phyloP scores from a whole-genome alignment of 2,329 filamentous ascomycete genomes.

The Thelonectria blattea region DNA sequence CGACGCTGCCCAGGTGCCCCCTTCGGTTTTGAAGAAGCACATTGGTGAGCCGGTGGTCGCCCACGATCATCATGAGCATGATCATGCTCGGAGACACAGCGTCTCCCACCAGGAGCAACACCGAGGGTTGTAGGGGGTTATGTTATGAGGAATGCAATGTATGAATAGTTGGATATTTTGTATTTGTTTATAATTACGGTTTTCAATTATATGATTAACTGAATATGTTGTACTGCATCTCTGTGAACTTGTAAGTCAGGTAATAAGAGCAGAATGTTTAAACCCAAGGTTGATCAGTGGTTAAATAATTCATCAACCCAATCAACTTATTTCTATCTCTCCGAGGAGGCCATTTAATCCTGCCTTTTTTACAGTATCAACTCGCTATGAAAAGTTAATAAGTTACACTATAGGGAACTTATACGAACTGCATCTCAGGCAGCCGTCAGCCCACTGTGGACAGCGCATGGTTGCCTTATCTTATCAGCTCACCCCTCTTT shows the following conservation, averaged over 20 bases:
- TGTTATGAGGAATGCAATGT: constrained; percentile 17
- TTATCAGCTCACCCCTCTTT: constrained; percentile 4
- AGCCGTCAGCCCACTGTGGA: neutral
- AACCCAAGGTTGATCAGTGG: too few relatives aligned
- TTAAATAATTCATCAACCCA: too few relatives aligned
- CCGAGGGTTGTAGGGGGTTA: constrained; percentile 48
- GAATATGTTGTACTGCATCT: neutral
- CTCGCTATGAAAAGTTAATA: too few relatives aligned
- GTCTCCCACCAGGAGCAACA: constrained; percentile 56
- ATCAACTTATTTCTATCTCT: neutral
- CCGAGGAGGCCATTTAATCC: neutral
- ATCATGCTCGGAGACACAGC: constrained; percentile 54
- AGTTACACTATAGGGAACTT: too few relatives aligned
- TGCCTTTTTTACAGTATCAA: neutral
- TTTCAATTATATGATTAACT: too few relatives aligned
- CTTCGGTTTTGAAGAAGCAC: constrained; percentile 56
- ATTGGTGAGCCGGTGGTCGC: constrained; percentile 53
- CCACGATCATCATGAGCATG: constrained; percentile 52
- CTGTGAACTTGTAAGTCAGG: neutral
- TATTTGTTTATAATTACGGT: constrained; percentile 18
- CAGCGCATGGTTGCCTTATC: constrained; percentile 12
- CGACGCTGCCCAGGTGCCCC: constrained; percentile 63
- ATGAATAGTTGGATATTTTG: constrained; percentile 19
- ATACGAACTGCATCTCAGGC: too few relatives aligned
- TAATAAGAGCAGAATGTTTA: too few relatives aligned